Evolutionary conservation across 192 early-diverging fungal species (phyloP), one percentile per base, ranked within the genome.

Genomic region (Phlyctochytrium planicorne): DNA sequence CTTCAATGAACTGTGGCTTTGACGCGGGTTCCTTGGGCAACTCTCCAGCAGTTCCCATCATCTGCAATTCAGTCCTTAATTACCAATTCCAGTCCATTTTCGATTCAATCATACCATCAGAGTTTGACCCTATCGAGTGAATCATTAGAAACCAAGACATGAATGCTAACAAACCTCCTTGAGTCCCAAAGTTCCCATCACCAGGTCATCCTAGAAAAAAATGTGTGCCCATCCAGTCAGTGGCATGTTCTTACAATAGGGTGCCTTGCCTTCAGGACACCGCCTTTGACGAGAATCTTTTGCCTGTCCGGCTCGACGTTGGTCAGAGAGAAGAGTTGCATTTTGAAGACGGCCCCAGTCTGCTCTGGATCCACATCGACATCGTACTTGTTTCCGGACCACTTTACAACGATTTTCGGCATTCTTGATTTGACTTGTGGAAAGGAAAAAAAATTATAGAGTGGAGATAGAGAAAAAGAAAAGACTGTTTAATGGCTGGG

Each of bases 1-100:
- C 94, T 76, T 98, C 97, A 35, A 94, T 73, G 72, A 98, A 98
- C 34, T 86, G 71, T 17, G 81, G 78, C 33, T 82, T 82, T 63
- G 91, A 77, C 30, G 65, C 66, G 2, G 94, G 95, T 0, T 86
- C 89, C 67, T 91, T 93, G 23, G 93, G 90, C n/a, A 95, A 78
- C 78, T 96, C 97, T 37, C 93, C 95, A 3, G 87, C 90, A 2
- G 94, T 94, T 34, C 97, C 97, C 91, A 97, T 95, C 94, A 98
- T 96, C 94, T 81, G 61, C 16, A 50, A 10, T n/a, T 50, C 40
- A 50, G 12, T 50, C n/a, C 40, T 14, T n/a, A 50, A 50, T n/a
- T 14, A 50, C 40, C 12, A 66, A 30, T 47, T 47, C 6, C 10
- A 47, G 20, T 47, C 40, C 20, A 14, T 47, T 47, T 6, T 6